Conservation (phyloP, 2,329 filamentous ascomycete species). For the Colletotrichum horii region DNA sequence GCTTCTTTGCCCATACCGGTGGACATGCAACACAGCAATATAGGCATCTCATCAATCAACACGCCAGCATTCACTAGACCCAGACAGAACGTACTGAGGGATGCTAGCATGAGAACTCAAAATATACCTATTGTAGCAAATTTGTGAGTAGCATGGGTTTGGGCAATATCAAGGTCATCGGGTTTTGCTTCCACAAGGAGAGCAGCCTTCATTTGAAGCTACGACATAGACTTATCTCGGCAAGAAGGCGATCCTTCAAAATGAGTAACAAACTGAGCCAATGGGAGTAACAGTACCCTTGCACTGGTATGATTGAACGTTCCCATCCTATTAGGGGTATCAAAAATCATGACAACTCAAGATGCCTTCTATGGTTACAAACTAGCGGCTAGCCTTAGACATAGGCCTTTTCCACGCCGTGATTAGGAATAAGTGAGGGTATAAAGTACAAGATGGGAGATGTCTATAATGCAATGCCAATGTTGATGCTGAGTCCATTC, state of each 20-base stretch:
- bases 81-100: neutral
- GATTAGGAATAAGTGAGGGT: neutral
- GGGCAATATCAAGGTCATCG: neutral
- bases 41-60: neutral
- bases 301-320: fast-evolving
- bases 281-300: fast-evolving
- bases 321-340: neutral
- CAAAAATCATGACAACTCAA: neutral
- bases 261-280: neutral
- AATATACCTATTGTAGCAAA: fast-evolving
- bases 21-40: neutral
- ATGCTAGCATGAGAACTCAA: neutral
- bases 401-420: neutral
- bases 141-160: fast-evolving
- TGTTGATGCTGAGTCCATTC: neutral
- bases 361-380: neutral
- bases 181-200: neutral
- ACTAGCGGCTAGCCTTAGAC: neutral
- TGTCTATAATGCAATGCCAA: neutral
- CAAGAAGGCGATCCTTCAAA: neutral
- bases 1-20: neutral
- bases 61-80: neutral
- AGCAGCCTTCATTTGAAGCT: neutral
- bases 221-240: neutral
- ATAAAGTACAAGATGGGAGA: neutral